Base-by-base conservation (phyloP, 2,329 filamentous ascomycete genomes). In the Akanthomyces uredinophilus region DNA sequence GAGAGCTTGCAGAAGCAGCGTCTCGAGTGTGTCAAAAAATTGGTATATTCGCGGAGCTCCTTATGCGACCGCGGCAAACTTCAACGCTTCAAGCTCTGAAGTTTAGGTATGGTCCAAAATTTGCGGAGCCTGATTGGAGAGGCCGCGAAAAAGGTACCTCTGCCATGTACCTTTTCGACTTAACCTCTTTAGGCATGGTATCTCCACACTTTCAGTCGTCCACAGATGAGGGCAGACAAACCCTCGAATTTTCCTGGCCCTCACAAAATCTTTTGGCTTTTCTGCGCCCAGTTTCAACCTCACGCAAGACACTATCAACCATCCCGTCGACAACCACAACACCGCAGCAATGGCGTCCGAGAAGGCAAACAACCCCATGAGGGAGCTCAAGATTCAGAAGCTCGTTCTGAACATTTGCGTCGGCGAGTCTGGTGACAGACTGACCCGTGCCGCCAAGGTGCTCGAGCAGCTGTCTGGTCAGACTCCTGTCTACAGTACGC, bases 391-490 rank as follows among this genome's bases (percentile, higher is more conserved):
- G 86, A 95, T 97, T 84, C 92, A 96, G 85, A 97, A 97, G 87
- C 91, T 97, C 81, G 93, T 96, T 81, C 91, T 97, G 79, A 97
- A 97, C 89, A 97, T 97, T 83, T 97, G 91, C 74, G 95, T 99
- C 75, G 95, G 95, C 84, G 95, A 99, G 87, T 98, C 94, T 89
- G 95, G 95, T 91, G 95, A 99, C 85, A 96, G 95, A 89, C 90
- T 99, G 79, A 99, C 95, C 75, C 91, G 95, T 90, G 95, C 95
- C 79, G 95, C 95, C 78, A 99, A 99, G 89, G 95, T 99, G 87
- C 87, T 99, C 74, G 95, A 99, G 87, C 95, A 99, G 87, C 86
- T 99, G 80, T 92, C 87, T 82, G 95, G 95, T 93, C 95, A 99
- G 87, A 98, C 95, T 73, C 95, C 95, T 74, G 95, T 99, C 83